Base-by-base conservation (phyloP, 257 asterid genomes). In the Rhazya stricta region DNA sequence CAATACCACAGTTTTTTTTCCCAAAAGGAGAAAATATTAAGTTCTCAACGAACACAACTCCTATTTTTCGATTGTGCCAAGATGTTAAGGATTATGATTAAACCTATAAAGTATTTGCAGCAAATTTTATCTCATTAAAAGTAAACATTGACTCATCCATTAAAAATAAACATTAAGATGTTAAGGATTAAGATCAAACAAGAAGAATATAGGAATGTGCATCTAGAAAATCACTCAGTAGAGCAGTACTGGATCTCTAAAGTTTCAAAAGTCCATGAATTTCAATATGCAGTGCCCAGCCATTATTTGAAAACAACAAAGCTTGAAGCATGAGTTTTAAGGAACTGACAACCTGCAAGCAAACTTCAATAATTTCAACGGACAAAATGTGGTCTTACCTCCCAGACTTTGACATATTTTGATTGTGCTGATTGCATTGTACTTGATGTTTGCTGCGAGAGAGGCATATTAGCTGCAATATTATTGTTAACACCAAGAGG, bases 341-440 rank as follows among this genome's bases (percentile, higher is more conserved):
- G 63, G 27, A 74, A 41, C 13, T 62, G 43, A 58, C 4, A 74
- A 68, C n/a, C 42, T 45, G 69, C 25, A 54, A 21, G 32, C 48
- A 30, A 58, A 34, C 39, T 42, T 61, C 69, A 74, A 56, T 23
- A 29, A 76, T 62, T 62, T 50, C 70, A 36, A 62, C 61, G 18
- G 61, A 77, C 39, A 62, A n/a, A n/a, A 56, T 42, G 50, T 62
- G 37, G 66, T 30, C 71, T 77, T 90, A 94, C 98, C 98, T 94
- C 98, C 98, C 98, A 94, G 83, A 92, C 90, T 88, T 86, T 86
- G 46, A 92, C 84, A 63, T 88, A 94, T 79, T 87, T 87, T 60
- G 96, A 89, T 61, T 89, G 97, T 60, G 97, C 85, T 43, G 97
- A 62, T 79, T 84, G 94, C 72, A 89, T 70, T 56, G 86, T 74